Evolutionary conservation across 2,329 filamentous ascomycete species (phyloP).

Genomic region (Thermothelomyces thermophilus): DNA sequence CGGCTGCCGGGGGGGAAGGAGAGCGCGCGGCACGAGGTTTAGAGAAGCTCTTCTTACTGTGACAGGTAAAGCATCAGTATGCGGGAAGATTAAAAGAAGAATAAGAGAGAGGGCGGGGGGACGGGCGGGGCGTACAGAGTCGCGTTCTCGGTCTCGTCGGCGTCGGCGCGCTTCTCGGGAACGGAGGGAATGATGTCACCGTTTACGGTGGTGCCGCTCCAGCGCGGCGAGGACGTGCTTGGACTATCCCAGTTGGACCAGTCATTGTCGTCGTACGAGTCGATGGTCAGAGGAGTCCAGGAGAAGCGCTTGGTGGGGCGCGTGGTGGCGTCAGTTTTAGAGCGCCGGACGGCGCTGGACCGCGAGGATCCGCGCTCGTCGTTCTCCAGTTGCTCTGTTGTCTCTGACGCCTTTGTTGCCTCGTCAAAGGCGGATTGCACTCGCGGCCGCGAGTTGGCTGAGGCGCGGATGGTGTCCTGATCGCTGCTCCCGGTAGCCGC

Average conservation of each 20-base stretch:
- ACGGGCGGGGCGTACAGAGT: constrained; percentile 40
- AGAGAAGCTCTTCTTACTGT: constrained; percentile 21
- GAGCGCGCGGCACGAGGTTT: constrained; percentile 7
- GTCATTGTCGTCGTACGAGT: constrained; percentile 53
- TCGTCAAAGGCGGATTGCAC: constrained; percentile 38
- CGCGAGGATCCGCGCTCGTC: constrained; percentile 25
- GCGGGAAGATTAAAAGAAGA: background rate
- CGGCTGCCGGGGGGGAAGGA: constrained; percentile 1
- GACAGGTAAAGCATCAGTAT: background rate
- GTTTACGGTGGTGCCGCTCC: constrained; percentile 56
- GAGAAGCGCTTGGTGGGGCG: constrained; percentile 48
- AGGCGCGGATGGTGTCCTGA: constrained; percentile 44
- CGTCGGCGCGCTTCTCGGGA: constrained; percentile 44
- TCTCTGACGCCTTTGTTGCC: constrained; percentile 21
- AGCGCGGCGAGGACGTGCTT: constrained; percentile 48
- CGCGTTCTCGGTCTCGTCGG: constrained; percentile 39
- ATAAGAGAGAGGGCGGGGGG: background rate
- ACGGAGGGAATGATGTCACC: constrained; percentile 40
- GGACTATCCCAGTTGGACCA: constrained; percentile 61
- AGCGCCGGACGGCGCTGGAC: constrained; percentile 24
- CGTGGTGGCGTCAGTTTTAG: constrained; percentile 30
- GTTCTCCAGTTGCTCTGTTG: constrained; percentile 5
- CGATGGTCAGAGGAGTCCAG: constrained; percentile 52
- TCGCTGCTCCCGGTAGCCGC: constrained; percentile 25
- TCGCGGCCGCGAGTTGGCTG: constrained; percentile 34